Evolutionary conservation across 371 early-diverging fungal genomes (phyloP), one percentile per base, ranked within the genome.

Genomic region (Mortierella sp.): DNA sequence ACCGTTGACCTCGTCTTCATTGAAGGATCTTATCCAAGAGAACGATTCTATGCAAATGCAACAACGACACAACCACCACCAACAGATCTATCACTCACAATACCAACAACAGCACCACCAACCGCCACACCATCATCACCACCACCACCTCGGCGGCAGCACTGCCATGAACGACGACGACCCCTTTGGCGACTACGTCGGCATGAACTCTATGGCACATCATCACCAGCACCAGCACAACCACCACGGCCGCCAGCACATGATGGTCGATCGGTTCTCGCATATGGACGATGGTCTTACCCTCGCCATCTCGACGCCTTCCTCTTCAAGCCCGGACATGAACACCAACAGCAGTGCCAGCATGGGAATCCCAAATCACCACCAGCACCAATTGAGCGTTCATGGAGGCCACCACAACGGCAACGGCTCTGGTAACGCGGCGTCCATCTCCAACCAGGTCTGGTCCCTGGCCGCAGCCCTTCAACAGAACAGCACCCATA

Each of bases 161-260:
- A 21, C 75, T 32, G 24, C 73, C 41, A 81, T 84, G 77, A 84
- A 78, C 58, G 85, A 84, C 56, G 85, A 84, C 38, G 85, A 84
- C 49, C 85, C 81, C 49, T 84, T 81, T 79, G 85, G 85, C n/a
- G 85, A 84, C 51, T 84, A 84, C 38, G 74, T 75, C 0, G 46
- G 65, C 27, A 81, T 81, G 78, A 75, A 75, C n/a, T 56, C 74
- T 21, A 80, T 83, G 83, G 21, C 84, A 1, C 79, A 79, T 32
- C 54, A 68, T 16, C 51, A 51, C 51, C 51, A 51, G 51, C 51
- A 51, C 51, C 51, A 51, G 18, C 51, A 51, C 21, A 16, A 51
- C 51, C 5, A 51, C 51, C 16, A 51, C 51, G 21, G 4, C 21
- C 51, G 51, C 16, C 51, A 51, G 18, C 83, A 76, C 46, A 71